Base-by-base conservation (phyloP, 2,329 filamentous ascomycete species). In the Exophiala oligosperma region DNA sequence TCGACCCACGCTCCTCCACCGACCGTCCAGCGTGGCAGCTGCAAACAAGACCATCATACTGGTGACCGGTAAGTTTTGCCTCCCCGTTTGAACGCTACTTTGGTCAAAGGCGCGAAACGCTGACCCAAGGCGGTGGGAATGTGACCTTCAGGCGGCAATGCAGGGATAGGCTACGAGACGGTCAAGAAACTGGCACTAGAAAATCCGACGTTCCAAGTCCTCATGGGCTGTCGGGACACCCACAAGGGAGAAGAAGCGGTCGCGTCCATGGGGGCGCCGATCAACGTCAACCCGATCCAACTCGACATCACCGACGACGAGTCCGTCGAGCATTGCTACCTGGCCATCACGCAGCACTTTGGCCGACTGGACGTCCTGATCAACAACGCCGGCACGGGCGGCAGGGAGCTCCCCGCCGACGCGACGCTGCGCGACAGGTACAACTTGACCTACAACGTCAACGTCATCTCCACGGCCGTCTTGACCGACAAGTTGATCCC, bases 181-280 rank as follows among this genome's bases (percentile, higher is more conserved):
- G 65, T 67, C 55, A 64, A 65, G 50, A 49, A 51, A 17, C 60
- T 67, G 29, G 56, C 64, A 24, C 68, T 71, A 64, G 68, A 49
- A 7, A 63, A 76, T 73, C 72, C n/a, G 75, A 66, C 56, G 26
- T 56, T 60, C 50, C 43, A 69, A 61, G 52, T 76, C 64, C 21
- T 71, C 57, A 41, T 72, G 59, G 12, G 71, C 69, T 41, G 68
- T 63, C 60, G 72, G 65, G 37, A 77, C 61, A 50, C 68, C 66
- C 4, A 74, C 60, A 2, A 76, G 69, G 8, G 76, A 71, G 57
- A 79, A 65, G 2, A 77, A 60, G 59, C 65, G 1, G 64, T 52
- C 6, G 47, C 60, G 8, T 55, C 56, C 21, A 61, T 67, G 57
- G 65, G 65, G 9, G 65, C 65, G 2, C 65, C 64, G 12, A 17